phyloP scores from a whole-genome alignment of 2,329 filamentous ascomycete species.

The Rhexocercosporidium sp. region DNA sequence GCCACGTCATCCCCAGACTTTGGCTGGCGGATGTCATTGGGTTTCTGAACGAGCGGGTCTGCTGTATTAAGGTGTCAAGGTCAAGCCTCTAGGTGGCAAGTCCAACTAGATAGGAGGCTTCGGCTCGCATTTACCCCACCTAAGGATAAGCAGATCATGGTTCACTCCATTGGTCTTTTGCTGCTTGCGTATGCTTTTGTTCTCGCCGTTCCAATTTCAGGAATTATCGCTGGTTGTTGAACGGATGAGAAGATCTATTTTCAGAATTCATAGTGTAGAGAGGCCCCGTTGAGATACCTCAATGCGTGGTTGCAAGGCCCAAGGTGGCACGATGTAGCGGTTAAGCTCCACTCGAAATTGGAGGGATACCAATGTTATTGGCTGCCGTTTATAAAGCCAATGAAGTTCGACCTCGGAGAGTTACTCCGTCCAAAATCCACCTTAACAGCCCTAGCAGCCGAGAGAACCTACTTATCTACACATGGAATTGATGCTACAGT shows the following conservation, averaged over 20 bases:
- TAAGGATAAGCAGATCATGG: not conserved
- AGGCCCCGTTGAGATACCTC: no score
- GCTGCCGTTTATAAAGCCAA: slow-evolving; percentile 1
- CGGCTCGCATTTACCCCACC: no score
- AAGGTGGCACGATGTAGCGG: not conserved
- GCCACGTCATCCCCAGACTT: no score
- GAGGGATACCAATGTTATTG: not conserved
- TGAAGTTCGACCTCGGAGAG: not conserved
- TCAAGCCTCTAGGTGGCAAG: not conserved
- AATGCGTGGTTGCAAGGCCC: not conserved
- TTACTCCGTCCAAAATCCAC: not conserved
- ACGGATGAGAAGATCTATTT: no score
- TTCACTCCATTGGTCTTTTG: not conserved
- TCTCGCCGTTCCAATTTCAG: no score
- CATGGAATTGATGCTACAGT: not conserved
- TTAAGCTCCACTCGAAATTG: not conserved
- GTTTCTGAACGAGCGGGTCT: not conserved
- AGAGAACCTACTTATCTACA: not conserved
- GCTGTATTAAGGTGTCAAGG: not conserved
- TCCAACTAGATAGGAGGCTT: no score
- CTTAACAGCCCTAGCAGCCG: not conserved
- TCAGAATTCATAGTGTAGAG: no score
- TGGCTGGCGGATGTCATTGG: not conserved
- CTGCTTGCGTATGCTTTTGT: not conserved
- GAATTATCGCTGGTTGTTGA: no score